These are phyloP conservation scores for Chloropicon primus DNA, from an alignment of 139 green algal genomes.

Conservation along the genomic window DNA sequence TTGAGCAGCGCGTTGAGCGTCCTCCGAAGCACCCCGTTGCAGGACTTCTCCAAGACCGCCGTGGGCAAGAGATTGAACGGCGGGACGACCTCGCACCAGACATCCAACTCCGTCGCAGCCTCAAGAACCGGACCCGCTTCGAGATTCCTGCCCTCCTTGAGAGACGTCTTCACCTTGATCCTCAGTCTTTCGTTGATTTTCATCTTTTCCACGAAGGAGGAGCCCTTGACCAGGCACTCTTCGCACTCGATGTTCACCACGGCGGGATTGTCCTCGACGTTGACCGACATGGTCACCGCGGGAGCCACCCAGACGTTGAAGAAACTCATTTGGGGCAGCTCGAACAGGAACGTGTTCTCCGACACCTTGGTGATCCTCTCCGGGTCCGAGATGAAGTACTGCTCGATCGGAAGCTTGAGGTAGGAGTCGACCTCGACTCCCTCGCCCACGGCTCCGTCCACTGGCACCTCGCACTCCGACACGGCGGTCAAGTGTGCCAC, in stretches of 20 bases:
- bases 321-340: neutral
- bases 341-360: neutral
- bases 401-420: slow-evolving; percentile 41
- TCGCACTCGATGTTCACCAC: neutral
- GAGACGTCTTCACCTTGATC: neutral
- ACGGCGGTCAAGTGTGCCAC: neutral
- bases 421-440: slow-evolving; percentile 20
- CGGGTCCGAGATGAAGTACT: slow-evolving; percentile 50
- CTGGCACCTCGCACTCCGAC: neutral
- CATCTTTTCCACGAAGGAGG: neutral
- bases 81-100: neutral
- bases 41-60: slow-evolving; percentile 33
- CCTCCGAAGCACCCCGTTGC: slow-evolving; percentile 34
- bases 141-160: neutral
- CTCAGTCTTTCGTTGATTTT: neutral
- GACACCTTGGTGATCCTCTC: slow-evolving; percentile 24
- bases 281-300: neutral
- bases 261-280: neutral
- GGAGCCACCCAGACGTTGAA: neutral
- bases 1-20: slow-evolving; percentile 39
- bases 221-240: neutral
- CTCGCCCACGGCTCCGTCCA: neutral
- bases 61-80: slow-evolving; percentile 49
- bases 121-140: neutral
- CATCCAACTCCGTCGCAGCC: neutral